These are phyloP conservation scores for Cercospora sp. DNA, from an alignment of 2,329 filamentous ascomycete genomes.

Conservation along the genomic window DNA sequence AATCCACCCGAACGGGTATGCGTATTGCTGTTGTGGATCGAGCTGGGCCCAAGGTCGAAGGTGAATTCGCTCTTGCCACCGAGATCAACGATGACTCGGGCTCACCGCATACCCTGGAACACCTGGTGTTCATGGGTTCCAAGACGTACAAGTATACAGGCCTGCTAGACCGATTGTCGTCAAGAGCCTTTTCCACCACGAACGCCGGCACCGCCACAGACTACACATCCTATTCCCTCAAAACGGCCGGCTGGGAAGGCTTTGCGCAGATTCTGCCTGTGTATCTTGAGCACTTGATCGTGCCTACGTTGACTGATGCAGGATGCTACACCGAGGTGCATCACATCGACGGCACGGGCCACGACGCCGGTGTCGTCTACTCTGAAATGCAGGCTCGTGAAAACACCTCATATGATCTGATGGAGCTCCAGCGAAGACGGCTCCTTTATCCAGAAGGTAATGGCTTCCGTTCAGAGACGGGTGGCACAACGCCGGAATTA, in stretches of 20 bases:
- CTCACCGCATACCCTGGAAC: constrained; percentile 62
- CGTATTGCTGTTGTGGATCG: constrained; percentile 88
- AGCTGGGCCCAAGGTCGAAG: constrained; percentile 90
- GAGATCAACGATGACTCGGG: constrained; percentile 98
- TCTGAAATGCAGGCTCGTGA: constrained; percentile 98
- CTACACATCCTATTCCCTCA: constrained; percentile 92
- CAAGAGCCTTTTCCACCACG: constrained; percentile 86
- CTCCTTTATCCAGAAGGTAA: constrained; percentile 84
- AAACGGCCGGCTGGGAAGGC: constrained; percentile 94
- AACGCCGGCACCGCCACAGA: constrained; percentile 98
- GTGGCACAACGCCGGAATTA: constrained; percentile 90
- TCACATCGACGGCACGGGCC: constrained; percentile 87
- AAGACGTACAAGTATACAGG: constrained; percentile 94
- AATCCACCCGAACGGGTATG: constrained; percentile 92
- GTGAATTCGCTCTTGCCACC: constrained; percentile 92
- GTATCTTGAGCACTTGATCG: constrained; percentile 89
- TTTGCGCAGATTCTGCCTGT: constrained; percentile 93
- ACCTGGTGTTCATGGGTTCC: constrained; percentile 67
- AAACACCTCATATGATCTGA: constrained; percentile 79
- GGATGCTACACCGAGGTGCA: constrained; percentile 95
- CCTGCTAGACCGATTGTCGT: constrained; percentile 89
- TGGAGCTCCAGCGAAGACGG: constrained; percentile 78
- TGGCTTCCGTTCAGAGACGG: constrained; percentile 97
- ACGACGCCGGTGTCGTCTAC: constrained; percentile 87
- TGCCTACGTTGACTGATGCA: constrained; percentile 89